Base-by-base conservation (phyloP, 2,329 filamentous ascomycete genomes). In the Sporothrix pseudoabietina region DNA sequence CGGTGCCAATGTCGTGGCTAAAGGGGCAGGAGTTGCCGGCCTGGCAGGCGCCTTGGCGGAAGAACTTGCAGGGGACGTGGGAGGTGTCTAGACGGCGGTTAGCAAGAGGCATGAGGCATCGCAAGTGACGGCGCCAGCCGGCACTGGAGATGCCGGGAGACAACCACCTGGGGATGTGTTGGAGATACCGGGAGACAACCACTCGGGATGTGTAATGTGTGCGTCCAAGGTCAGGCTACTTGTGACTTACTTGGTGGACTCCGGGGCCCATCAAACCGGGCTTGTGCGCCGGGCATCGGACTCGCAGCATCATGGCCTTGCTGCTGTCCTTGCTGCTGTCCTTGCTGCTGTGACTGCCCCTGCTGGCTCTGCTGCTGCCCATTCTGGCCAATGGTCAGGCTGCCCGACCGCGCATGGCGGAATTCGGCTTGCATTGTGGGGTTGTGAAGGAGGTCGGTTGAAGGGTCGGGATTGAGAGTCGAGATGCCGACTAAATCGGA, bases 31-130 rank as follows among this genome's bases (percentile, higher is more conserved):
- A 94, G 81, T 92, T 93, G 78, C 96, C 96, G 73, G 96, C 96
- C 87, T 98, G 95, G 82, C 96, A 99, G 79, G 94, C 91, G 81
- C 95, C 94, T 85, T 97, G 94, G 71, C 94, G 91, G 83, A 96
- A 99, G 91, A 99, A 99, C 87, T 98, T 98, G 92, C 96, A 99
- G 54, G 96, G 96, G 61, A 99, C 96, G 85, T 98, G 96, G 75
- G 94, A 92, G 22, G 96, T 97, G 82, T 97, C 95, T 98, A 76
- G 16, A 8, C 1, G 3, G 19, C 9, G 71, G 35, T 54, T 73
- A 41, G 63, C 26, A 35, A 39, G 30, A 39, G 1, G 41, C 32
- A 49, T 12, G 30, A 39, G 1, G 41, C 32, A 49, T 12, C 44
- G 14, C 16, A 12, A 14, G 14, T 16, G 14, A 19, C 44, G 9